phyloP scores from a whole-genome alignment of 108 stramenopile species.

The Pseudonitzschia multistriata region DNA sequence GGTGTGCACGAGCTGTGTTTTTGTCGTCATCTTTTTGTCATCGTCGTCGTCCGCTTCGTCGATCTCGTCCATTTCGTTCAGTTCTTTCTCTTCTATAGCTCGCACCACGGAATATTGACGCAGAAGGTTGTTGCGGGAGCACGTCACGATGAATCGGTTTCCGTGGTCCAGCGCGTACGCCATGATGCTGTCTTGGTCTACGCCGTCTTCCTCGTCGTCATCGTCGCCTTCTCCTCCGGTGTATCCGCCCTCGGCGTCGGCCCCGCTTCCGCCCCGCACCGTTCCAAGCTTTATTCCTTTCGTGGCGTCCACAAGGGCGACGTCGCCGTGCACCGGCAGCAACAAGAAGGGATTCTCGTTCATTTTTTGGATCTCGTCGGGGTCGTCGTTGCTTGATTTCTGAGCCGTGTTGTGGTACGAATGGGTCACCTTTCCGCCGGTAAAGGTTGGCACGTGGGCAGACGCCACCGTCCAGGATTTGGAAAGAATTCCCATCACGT shows the following conservation, averaged over 20 bases:
- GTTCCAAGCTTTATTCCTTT: conserved; percentile 47
- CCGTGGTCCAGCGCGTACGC: conserved; percentile 65
- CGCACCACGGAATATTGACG: conserved; percentile 50
- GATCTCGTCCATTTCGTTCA: neutral
- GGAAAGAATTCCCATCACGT: conserved; percentile 49
- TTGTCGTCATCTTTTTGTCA: conserved; percentile 11
- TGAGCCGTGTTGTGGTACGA: conserved; percentile 24
- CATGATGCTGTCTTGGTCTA: conserved; percentile 79
- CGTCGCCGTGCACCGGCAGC: conserved; percentile 75
- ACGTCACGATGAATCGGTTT: conserved; percentile 64
- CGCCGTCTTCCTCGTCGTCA: conserved; percentile 69
- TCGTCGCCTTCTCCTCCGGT: conserved; percentile 29
- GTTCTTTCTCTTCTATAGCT: neutral
- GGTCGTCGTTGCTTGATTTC: neutral
- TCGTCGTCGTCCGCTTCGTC: neutral
- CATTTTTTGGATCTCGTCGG: conserved; percentile 11
- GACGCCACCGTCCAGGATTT: conserved; percentile 75
- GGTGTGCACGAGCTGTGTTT: conserved; percentile 43
- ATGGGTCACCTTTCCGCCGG: conserved; percentile 68
- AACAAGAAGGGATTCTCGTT: conserved; percentile 50
- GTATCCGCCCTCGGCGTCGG: conserved; percentile 10
- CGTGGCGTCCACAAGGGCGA: conserved; percentile 71
- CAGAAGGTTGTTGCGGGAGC: conserved; percentile 61
- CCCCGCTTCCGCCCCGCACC: conserved; percentile 25
- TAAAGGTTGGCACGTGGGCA: conserved; percentile 77